Evolutionary conservation across 2,329 filamentous ascomycete genomes (phyloP), one percentile per base, ranked within the genome.

Genomic region (Elsinoe perseae): DNA sequence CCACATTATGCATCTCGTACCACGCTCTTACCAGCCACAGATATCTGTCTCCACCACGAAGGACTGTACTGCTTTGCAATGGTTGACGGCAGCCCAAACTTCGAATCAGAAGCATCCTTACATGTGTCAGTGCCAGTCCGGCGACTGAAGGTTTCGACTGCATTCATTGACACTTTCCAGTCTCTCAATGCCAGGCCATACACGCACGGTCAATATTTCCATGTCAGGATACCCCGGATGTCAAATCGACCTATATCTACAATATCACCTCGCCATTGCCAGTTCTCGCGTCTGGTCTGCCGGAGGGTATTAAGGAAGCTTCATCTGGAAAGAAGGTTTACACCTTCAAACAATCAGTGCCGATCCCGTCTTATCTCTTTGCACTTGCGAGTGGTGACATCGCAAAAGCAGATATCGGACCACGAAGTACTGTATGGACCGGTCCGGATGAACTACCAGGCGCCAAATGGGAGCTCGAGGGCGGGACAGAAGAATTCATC

Each of bases 181-280:
- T 97, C 76, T 95, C 89, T 43, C 93, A 97, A 75, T 95, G 91
- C 71, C 92, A 98, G 76, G 91, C 92, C 55, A 97, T 96, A 66
- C 91, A 97, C 66, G 89, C 89, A 42, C 84, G 93, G 59, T 95
- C 90, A 48, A 81, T 97, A 59, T 95, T 97, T 71, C 93, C 93
- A 5, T 97, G 92, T 72, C 92, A 97, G 75, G 93, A 98, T 68
- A 97, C 93, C 0, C 93, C 93, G 2, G 92, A 96, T 69, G 87
- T 96, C 65, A 98, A 98, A 76, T 90, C 88, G n/a, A 95, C 90
- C 1, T 90, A 91, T 72, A 84, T 85, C 60, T 96, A 96, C 76
- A 87, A 85, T 66, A 86, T 98, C 66, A 84, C 84, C 23, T 96
- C 90, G 21, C 83, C 86, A 4, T 80, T 95, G 12, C 89, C 90